These are phyloP conservation scores for Pseudocercospora ulei DNA, from an alignment of 2,329 filamentous ascomycete species.

Conservation along the genomic window DNA sequence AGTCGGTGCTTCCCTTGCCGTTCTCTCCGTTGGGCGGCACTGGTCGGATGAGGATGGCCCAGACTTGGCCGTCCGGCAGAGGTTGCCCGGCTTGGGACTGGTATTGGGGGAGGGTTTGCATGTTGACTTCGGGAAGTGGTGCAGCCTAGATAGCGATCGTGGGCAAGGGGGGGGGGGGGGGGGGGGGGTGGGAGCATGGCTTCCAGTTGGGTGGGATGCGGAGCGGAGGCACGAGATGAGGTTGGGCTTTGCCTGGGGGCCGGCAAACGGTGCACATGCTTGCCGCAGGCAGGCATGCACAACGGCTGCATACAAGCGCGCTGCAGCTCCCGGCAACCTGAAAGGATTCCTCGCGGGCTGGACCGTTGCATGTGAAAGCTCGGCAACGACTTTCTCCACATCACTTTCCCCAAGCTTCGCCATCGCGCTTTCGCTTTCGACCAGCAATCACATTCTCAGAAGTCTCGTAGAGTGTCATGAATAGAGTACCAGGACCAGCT, in stretches of 20 bases:
- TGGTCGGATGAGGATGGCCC: neutral
- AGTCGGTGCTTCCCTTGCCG: neutral
- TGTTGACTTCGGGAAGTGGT: neutral
- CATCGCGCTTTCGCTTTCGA: neutral
- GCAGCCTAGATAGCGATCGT: neutral
- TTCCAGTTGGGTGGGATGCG: neutral
- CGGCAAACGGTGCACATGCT: too few species aligned
- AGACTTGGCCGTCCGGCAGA: constrained; percentile 3
- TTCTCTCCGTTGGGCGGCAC: neutral
- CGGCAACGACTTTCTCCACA: constrained; percentile 3
- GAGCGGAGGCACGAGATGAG: neutral
- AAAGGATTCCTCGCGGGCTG: neutral
- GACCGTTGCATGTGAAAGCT: constrained; percentile 7
- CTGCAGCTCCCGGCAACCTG: neutral
- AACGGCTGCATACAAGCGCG: neutral
- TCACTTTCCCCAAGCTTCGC: neutral
- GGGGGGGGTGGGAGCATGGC: neutral
- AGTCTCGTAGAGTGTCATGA: too few species aligned
- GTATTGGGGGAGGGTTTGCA: neutral
- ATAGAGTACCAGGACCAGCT: too few species aligned
- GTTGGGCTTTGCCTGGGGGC: too few species aligned
- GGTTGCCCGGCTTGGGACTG: neutral
- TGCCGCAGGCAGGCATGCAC: too few species aligned
- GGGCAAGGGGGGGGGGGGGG: neutral
- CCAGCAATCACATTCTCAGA: too few species aligned